phyloP scores from a whole-genome alignment of 2,329 filamentous ascomycete species.

The Ceratocystis albifundus region DNA sequence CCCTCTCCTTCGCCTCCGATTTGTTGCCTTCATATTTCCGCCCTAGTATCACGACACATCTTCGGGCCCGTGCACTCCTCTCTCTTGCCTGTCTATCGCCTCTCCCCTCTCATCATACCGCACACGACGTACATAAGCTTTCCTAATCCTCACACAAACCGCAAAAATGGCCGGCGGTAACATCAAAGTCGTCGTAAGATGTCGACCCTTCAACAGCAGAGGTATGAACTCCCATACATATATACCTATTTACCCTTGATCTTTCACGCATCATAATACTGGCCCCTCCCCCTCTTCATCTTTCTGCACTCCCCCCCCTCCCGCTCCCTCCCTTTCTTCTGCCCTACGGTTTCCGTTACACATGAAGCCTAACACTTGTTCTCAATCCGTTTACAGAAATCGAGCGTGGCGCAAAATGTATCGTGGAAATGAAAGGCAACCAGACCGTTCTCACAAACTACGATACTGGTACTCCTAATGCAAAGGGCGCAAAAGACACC shows the following conservation, averaged over 20 bases:
- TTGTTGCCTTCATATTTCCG: not conserved
- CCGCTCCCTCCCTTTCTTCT: not conserved
- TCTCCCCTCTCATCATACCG: not conserved
- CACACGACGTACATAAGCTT: not conserved
- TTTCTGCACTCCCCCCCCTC: not conserved
- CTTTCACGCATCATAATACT: not conserved
- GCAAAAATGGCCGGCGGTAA: conserved; percentile 56
- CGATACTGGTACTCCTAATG: conserved; percentile 61
- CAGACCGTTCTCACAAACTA: conserved; percentile 80
- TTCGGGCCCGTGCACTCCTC: conserved; percentile 1
- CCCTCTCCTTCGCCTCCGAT: too few relatives aligned
- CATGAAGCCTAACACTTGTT: not conserved
- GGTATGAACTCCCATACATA: conserved; percentile 41
- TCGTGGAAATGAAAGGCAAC: conserved; percentile 88
- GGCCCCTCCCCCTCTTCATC: not conserved
- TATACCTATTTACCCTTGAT: conserved; percentile 3
- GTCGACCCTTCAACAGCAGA: conserved; percentile 90
- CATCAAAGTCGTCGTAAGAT: conserved; percentile 98
- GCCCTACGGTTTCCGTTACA: too few relatives aligned
- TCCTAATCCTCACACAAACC: not conserved
- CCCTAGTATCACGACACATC: not conserved
- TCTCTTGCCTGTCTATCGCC: not conserved
- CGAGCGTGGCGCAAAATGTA: conserved; percentile 86
- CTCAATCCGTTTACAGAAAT: conserved; percentile 48
- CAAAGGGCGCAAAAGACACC: conserved; percentile 59